A percentile compares a stretch with the other conserved stretches of the same genome.
Conservation (phyloP, 805 yeast genomes). For the Myxozyma sirexii region DNA sequence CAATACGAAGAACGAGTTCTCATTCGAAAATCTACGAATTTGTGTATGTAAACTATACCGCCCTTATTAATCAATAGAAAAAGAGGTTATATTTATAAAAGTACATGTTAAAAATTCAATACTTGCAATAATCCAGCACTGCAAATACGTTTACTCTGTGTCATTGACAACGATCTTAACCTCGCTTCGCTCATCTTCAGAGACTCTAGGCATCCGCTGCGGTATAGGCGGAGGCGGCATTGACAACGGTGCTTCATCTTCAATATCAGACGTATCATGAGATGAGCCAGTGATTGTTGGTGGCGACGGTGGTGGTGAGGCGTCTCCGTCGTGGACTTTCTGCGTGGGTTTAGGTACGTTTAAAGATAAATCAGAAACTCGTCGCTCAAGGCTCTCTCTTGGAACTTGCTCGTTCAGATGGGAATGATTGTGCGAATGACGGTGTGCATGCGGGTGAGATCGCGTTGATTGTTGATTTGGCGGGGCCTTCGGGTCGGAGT, state of each 20-base stretch:
- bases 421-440: slow-evolving; percentile 1
- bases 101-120: no score
- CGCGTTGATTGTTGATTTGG: background rate
- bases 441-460: background rate
- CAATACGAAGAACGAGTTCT: no score
- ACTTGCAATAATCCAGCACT: background rate
- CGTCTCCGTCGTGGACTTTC: slow-evolving; percentile 10
- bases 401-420: slow-evolving; percentile 3
- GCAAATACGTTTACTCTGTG: background rate
- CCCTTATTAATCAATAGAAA: no score
- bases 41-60: no score
- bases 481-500: slow-evolving; percentile 1
- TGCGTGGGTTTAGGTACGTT: background rate
- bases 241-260: slow-evolving; percentile 4
- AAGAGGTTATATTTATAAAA: no score
- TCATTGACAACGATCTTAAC: background rate
- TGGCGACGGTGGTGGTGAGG: slow-evolving; percentile 8
- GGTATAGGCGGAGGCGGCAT: background rate
- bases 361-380: slow-evolving; percentile 10
- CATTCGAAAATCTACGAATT: no score
- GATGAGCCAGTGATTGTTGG: background rate
- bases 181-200: background rate
- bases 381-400: background rate
- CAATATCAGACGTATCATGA: background rate
- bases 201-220: background rate